Conservation (phyloP, 805 yeast genomes). For the Saccharomycodes ludwigii region DNA sequence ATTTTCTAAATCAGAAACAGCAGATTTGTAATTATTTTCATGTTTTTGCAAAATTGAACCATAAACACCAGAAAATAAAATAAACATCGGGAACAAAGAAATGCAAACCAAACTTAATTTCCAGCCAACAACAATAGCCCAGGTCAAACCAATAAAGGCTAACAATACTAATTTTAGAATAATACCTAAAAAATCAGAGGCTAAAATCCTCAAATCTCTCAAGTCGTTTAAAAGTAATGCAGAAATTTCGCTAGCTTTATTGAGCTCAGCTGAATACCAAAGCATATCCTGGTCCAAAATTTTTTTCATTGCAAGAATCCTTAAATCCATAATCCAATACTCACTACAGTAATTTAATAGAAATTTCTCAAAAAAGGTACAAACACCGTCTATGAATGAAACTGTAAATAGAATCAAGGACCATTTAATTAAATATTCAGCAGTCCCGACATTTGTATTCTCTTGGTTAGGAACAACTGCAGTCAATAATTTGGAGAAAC, state of each 20-base stretch:
- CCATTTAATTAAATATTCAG: slow-evolving; percentile 42
- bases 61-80: slow-evolving; percentile 38
- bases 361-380: slow-evolving; percentile 38
- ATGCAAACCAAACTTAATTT: slow-evolving; percentile 72
- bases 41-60: slow-evolving; percentile 36
- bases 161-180: slow-evolving; percentile 41
- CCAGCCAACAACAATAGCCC: slow-evolving; percentile 83
- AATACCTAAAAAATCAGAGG: slow-evolving; percentile 50
- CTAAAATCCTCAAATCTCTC: slow-evolving; percentile 58
- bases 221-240: slow-evolving; percentile 71
- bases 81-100: slow-evolving; percentile 56
- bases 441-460: slow-evolving; percentile 4
- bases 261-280: slow-evolving; percentile 35
- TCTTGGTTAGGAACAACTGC: slow-evolving; percentile 41
- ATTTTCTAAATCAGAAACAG: slow-evolving; percentile 43
- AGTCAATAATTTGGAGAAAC: slow-evolving; percentile 55
- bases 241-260: slow-evolving; percentile 39
- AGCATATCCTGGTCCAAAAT: slow-evolving; percentile 38
- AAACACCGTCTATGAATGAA: slow-evolving; percentile 50
- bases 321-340: slow-evolving; percentile 44
- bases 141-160: slow-evolving; percentile 47
- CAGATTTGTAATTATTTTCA: slow-evolving; percentile 50
- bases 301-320: slow-evolving; percentile 35
- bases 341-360: slow-evolving; percentile 52
- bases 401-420: slow-evolving; percentile 49